Conservation (phyloP, 345 rosid species). For the Populus davidiana region DNA sequence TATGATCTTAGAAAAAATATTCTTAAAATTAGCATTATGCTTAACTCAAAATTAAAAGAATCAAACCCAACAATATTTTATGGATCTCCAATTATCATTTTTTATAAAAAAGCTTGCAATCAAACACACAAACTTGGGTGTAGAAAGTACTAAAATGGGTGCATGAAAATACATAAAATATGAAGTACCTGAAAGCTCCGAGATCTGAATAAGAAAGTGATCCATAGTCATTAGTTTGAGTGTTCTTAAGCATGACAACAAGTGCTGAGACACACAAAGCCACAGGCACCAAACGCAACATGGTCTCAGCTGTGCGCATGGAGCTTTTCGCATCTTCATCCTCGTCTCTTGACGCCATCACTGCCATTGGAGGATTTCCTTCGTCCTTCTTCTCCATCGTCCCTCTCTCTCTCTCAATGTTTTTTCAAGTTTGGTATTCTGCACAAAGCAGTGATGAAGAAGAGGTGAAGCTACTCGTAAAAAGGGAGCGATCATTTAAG, state of each 20-base stretch:
- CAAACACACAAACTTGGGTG: neutral
- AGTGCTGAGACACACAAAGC: constrained; percentile 58
- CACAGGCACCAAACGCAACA: constrained; percentile 57
- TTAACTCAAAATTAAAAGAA: too few relatives aligned
- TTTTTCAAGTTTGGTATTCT: too few relatives aligned
- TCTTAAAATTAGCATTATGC: too few relatives aligned
- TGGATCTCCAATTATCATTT: too few relatives aligned
- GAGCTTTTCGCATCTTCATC: constrained; percentile 1
- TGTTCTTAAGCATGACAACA: constrained; percentile 64
- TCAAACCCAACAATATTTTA: too few relatives aligned
- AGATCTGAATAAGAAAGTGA: constrained; percentile 73
- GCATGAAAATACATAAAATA: neutral
- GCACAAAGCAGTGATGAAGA: neutral
- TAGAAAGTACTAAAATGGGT: neutral
- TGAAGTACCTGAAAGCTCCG: constrained; percentile 62
- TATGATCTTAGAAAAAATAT: too few relatives aligned
- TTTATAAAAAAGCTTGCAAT: too few relatives aligned
- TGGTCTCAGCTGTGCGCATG: constrained; percentile 44
- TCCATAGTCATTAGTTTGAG: constrained; percentile 63
- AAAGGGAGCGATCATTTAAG: neutral
- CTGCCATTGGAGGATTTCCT: constrained; percentile 15
- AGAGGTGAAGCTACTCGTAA: neutral
- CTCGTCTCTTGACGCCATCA: constrained; percentile 12
- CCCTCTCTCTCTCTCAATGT: neutral
- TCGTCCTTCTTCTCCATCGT: constrained; percentile 24